Base-by-base conservation (phyloP, 2,329 filamentous ascomycete species). In the Calonectria pseudoreteaudii region DNA sequence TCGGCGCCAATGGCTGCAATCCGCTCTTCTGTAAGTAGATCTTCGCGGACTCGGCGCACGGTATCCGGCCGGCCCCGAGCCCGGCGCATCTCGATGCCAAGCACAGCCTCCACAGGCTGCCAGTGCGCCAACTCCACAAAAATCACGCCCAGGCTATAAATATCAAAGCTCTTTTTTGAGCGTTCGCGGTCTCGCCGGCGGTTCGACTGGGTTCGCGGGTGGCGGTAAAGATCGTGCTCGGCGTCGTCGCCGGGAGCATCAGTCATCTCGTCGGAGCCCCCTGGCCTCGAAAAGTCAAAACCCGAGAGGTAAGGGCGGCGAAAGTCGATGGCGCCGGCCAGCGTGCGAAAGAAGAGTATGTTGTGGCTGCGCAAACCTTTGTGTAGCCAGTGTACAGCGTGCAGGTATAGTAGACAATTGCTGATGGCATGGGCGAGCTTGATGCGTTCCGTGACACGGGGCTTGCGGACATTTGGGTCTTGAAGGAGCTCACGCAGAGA, bases 301-400 rank as follows among this genome's bases (percentile, higher is more conserved):
- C 89, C 89, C 0, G 86, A 88, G 49, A 91, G 82, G 73, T 85
- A 87, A 0, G 88, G 88, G 38, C 83, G 80, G 13, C 77, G 75
- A 70, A 85, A 86, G 71, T 87, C 82, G 52, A 87, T 81, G 28
- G 74, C 68, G 73, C 80, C 82, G 28, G 72, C 58, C 34, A 71
- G 71, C 34, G 78, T 74, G 38, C 82, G 82, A 78, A 90, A 90
- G 80, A 91, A 90, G 14, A 91, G 79, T 36, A 91, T 84, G 77
- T 90, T 91, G 69, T 88, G 83, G 71, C 86, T 87, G 16, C 89
- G 87, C 7, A 91, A 83, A n/a, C 88, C 89, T 76, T 91, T 91
- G 83, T 91, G 90, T 8, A 91, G 84, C 89, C 89, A 91, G 73
- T 90, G 87, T 1, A 90, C 88, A 3, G 88, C 86, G 77, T 91